These are phyloP conservation scores for Patellifolia procumbens DNA, from an alignment of 179 eudicot genomes.

Conservation along the genomic window DNA sequence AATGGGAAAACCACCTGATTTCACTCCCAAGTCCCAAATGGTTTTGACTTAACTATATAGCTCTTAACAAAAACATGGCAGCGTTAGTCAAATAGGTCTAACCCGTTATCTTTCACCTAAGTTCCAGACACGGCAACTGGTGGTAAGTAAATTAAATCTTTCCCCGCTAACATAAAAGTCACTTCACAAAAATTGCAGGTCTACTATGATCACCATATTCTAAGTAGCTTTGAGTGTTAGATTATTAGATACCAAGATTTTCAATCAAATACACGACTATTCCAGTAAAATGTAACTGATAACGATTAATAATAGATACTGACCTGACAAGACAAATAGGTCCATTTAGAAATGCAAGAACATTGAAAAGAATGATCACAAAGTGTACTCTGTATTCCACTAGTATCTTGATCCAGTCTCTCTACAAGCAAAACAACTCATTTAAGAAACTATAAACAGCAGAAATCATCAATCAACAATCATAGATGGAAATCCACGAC, in stretches of 20 bases:
- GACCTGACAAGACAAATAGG: conserved; percentile 90
- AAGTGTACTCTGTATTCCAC: conserved; percentile 76
- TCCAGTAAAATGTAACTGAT: neutral
- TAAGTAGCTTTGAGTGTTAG: too few relatives aligned
- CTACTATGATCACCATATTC: neutral
- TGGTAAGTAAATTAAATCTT: too few relatives aligned
- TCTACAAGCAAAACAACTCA: conserved; percentile 40
- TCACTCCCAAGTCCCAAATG: neutral
- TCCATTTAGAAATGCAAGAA: conserved; percentile 83
- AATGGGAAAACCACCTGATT: neutral
- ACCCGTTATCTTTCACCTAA: neutral
- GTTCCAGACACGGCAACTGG: neutral
- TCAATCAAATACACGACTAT: neutral
- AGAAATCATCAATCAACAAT: neutral
- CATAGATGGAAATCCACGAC: neutral
- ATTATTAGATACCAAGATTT: neutral
- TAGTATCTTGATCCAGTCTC: conserved; percentile 91
- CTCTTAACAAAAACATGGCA: neutral
- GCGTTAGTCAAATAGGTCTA: neutral
- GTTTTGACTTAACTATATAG: neutral
- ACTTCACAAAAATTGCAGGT: neutral
- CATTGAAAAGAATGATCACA: conserved; percentile 91
- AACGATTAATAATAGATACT: conserved; percentile 3
- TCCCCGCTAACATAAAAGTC: too few relatives aligned
- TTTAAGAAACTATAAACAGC: conserved; percentile 7